Evolutionary conservation across 306 rosid genomes (phyloP).

Genomic region (Carpinus viminea): DNA sequence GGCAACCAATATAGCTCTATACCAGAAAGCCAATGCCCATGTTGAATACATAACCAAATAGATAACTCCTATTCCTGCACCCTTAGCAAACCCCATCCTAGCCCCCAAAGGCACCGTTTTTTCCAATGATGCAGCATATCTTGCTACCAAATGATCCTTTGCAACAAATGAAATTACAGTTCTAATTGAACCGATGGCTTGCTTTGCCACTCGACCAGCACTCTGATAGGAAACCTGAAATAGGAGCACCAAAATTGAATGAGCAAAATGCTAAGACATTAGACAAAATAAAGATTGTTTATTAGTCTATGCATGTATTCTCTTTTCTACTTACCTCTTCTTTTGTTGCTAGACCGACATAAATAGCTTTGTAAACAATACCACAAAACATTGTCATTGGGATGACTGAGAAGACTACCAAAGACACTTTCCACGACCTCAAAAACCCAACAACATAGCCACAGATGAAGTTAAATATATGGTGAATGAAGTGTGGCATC

Average conservation of each 20-base stretch:
- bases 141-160: constrained; percentile 59
- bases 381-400: constrained; percentile 87
- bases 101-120: constrained; percentile 71
- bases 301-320: background rate
- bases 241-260: background rate
- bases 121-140: constrained; percentile 49
- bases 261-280: constrained; percentile 23
- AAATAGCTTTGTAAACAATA: constrained; percentile 80
- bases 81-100: constrained; percentile 80
- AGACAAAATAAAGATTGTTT: background rate
- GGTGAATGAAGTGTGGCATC: constrained; percentile 91
- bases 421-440: constrained; percentile 81
- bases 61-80: constrained; percentile 83
- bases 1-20: constrained; percentile 63
- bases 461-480: constrained; percentile 75
- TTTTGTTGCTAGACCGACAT: constrained; percentile 77
- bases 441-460: constrained; percentile 75
- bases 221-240: constrained; percentile 67
- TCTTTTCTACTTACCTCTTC: constrained; percentile 60
- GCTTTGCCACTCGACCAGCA: constrained; percentile 82
- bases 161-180: constrained; percentile 88
- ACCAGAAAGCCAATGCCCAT: constrained; percentile 96
- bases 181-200: constrained; percentile 76
- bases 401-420: constrained; percentile 71
- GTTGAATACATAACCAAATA: constrained; percentile 82